These are phyloP conservation scores for Salix exigua DNA, from an alignment of 345 rosid species.

Conservation along the genomic window DNA sequence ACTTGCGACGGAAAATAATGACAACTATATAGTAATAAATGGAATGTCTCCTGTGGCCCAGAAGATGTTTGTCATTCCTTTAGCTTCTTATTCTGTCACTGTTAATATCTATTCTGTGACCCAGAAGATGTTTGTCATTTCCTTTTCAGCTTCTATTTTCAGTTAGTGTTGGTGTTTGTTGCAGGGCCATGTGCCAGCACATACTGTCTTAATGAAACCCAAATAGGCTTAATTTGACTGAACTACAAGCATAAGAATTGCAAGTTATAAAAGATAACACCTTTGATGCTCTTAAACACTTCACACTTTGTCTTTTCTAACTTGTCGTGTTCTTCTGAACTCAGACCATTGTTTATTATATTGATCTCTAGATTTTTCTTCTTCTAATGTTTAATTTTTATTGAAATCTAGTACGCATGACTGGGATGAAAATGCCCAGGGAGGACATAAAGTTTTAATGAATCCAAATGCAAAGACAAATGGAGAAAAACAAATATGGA, in stretches of 20 bases:
- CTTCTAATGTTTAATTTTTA: not conserved
- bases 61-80: not conserved
- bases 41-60: not conserved
- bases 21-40: not conserved
- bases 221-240: not conserved
- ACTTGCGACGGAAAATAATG: not conserved
- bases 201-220: not conserved
- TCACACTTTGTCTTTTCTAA: not conserved
- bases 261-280: not conserved
- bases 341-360: not conserved
- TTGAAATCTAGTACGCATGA: not conserved
- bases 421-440: not conserved
- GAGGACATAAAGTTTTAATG: not conserved
- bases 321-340: not conserved
- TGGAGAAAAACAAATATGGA: not conserved
- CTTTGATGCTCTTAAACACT: not conserved
- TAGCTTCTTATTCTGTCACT: not conserved
- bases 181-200: not conserved
- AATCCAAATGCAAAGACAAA: not conserved
- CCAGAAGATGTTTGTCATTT: not conserved
- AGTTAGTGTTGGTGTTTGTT: not conserved
- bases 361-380: not conserved
- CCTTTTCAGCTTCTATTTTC: not conserved
- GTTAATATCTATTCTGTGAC: not conserved
- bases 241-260: not conserved